Evolutionary conservation across 768 basidiomycete genomes (phyloP), one percentile per base, ranked within the genome.

Genomic region (Hirschioporus abietinus): DNA sequence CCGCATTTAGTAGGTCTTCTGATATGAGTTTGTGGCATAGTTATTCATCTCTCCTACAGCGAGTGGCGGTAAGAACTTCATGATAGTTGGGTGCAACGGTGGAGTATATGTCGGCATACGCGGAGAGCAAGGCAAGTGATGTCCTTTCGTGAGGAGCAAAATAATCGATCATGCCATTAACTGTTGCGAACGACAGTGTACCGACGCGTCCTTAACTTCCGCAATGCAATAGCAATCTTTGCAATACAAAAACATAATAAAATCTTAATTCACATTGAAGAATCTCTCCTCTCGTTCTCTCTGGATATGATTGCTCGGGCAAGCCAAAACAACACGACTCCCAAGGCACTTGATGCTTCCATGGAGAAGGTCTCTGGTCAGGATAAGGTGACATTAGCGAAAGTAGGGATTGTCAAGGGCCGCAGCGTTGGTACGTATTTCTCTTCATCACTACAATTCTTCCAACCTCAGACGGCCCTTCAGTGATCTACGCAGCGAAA

Each of bases 401-500:
- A 80, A 64, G 81, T 86, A 58, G 82, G 88, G 8, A 79, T 77
- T 58, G 73, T 90, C 42, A 82, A 79, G 6, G 81, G 81, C 57
- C 82, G 84, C 61, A 81, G 83, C 1, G 74, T 94, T 63, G 73
- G 93, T 92, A 67, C 75, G 83, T 75, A 0, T 27, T 10, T 66
- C 58, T 42, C 35, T 27, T 24, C 25, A 0, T 63, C 18, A 42
- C 4, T 30, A 66, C 23, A 52, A 52, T 20, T 20, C 42, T 3
- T 20, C 8, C n/a, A 35, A 25, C 30, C 35, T 67, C 61, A 64
- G 6, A 23, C 23, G 61, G 62, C 64, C 52, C 23, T 58, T 1
- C 68, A 93, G 93, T 93, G 61, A 79, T 92, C 17, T 92, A 86
- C 73, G 85, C 87, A 8, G 83, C 79, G 66, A 92, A 88, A 77